phyloP scores from a whole-genome alignment of 768 basidiomycete species.

The Lactarius evosmus region DNA sequence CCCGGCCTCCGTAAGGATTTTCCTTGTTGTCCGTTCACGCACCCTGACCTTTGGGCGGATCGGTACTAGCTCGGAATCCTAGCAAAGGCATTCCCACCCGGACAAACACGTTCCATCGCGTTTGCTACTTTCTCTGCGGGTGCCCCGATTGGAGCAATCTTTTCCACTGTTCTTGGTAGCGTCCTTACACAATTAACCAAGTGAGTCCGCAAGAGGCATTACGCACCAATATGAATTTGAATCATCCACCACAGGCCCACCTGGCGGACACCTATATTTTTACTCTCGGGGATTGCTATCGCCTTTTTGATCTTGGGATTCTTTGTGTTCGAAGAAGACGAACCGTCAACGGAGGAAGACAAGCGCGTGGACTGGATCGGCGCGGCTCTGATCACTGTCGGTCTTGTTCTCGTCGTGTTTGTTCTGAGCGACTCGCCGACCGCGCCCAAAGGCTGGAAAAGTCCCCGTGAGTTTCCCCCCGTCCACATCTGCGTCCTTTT shows the following conservation, averaged over 20 bases:
- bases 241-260: conserved; percentile 31
- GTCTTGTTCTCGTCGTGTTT: conserved; percentile 68
- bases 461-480: conserved; percentile 44
- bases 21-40: conserved; percentile 12
- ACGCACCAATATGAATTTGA: neutral
- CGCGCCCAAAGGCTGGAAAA: conserved; percentile 60
- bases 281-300: conserved; percentile 55
- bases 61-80: conserved; percentile 69
- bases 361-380: conserved; percentile 75
- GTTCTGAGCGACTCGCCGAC: conserved; percentile 65
- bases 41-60: neutral
- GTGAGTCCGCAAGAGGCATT: conserved; percentile 1
- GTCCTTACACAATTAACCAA: conserved; percentile 47
- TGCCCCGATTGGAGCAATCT: conserved; percentile 72
- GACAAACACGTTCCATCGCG: conserved; percentile 63
- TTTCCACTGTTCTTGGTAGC: conserved; percentile 72
- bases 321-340: conserved; percentile 67
- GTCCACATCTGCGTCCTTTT: no score
- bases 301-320: conserved; percentile 52
- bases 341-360: conserved; percentile 33
- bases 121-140: conserved; percentile 86
- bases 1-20: conserved; percentile 58
- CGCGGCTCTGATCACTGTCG: conserved; percentile 58
- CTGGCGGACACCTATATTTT: conserved; percentile 69
- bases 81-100: conserved; percentile 71